Conservation (phyloP, 2,329 filamentous ascomycete species). For the Trichothecium sympodiale region DNA sequence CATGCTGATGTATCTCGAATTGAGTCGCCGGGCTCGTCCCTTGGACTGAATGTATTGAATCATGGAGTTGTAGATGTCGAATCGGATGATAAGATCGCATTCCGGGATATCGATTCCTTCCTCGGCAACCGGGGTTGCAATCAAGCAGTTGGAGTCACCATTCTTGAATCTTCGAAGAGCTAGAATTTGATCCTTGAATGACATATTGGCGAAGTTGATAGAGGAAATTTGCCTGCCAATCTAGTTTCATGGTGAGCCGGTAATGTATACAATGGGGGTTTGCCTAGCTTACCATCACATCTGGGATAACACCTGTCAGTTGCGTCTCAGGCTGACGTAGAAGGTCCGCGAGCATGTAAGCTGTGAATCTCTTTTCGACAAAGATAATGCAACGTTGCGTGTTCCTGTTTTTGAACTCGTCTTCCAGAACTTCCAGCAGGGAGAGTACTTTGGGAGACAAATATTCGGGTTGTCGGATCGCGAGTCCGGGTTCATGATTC, state of each 20-base stretch:
- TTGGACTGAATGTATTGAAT: slow-evolving; percentile 49
- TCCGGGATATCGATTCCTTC: slow-evolving; percentile 58
- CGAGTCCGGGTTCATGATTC: slow-evolving; percentile 31
- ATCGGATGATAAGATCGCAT: slow-evolving; percentile 51
- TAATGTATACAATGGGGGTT: not conserved
- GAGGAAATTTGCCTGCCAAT: no score
- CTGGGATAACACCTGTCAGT: slow-evolving; percentile 47
- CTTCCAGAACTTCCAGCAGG: slow-evolving; percentile 48
- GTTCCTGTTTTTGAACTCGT: slow-evolving; percentile 51
- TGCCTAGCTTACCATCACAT: slow-evolving; percentile 50
- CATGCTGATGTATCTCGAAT: slow-evolving; percentile 56
- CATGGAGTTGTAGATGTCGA: slow-evolving; percentile 36
- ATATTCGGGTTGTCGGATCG: slow-evolving; percentile 17
- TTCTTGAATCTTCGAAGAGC: slow-evolving; percentile 34
- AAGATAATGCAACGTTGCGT: slow-evolving; percentile 68
- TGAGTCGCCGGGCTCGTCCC: slow-evolving; percentile 37
- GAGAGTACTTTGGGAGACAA: slow-evolving; percentile 65
- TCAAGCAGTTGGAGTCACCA: slow-evolving; percentile 43
- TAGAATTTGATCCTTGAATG: slow-evolving; percentile 19
- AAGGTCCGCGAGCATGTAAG: slow-evolving; percentile 58
- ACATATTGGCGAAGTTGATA: not conserved
- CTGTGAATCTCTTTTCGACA: slow-evolving; percentile 68
- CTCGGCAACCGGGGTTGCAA: slow-evolving; percentile 54
- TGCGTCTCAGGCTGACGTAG: slow-evolving; percentile 45
- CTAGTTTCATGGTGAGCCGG: no score